phyloP scores from a whole-genome alignment of 805 yeast genomes.

The Spencermartinsiella europaea region DNA sequence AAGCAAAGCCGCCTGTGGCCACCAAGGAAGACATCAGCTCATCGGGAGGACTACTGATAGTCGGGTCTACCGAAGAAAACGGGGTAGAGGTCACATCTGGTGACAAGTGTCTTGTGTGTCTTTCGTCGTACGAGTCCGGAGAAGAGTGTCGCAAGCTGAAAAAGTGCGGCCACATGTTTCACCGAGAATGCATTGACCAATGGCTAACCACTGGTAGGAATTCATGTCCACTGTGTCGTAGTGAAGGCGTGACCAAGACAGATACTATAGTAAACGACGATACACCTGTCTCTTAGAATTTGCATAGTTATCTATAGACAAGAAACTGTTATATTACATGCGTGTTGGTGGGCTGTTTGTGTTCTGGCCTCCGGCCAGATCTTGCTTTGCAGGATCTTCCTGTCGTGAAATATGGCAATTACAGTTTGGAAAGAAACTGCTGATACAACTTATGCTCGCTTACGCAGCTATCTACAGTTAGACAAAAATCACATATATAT shows the following conservation, averaged over 20 bases:
- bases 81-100: constrained; percentile 14
- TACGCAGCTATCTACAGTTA: too few species aligned
- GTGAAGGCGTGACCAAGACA: constrained; percentile 34
- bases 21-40: constrained; percentile 37
- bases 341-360: too few species aligned
- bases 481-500: too few species aligned
- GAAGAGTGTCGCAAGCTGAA: constrained; percentile 44
- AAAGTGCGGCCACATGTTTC: constrained; percentile 49
- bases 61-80: constrained; percentile 23
- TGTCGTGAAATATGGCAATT: too few species aligned
- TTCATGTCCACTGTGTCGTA: constrained; percentile 55
- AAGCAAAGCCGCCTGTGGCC: constrained; percentile 42
- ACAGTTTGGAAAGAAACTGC: too few species aligned
- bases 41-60: constrained; percentile 35
- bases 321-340: too few species aligned
- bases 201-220: constrained; percentile 52
- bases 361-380: too few species aligned
- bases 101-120: constrained; percentile 49
- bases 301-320: too few species aligned
- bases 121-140: constrained; percentile 42
- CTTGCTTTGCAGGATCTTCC: too few species aligned
- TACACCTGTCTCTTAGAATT: too few species aligned
- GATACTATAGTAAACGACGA: neutral
- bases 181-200: constrained; percentile 51
- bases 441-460: too few species aligned